These are phyloP conservation scores for Hypomyces rosellus DNA, from an alignment of 2,329 filamentous ascomycete species.

Conservation along the genomic window DNA sequence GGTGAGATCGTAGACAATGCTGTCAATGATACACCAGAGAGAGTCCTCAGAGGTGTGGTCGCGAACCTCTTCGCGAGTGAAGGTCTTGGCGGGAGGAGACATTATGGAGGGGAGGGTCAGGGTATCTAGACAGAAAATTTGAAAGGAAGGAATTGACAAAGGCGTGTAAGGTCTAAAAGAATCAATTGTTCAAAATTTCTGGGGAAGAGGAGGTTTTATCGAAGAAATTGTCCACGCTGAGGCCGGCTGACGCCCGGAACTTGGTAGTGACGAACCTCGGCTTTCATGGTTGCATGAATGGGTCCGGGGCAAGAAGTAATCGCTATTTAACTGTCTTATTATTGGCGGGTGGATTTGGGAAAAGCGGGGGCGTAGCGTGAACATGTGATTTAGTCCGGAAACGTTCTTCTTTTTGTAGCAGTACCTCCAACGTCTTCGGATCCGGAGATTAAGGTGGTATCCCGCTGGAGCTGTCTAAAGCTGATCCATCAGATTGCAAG, in stretches of 20 bases:
- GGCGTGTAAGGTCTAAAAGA: neutral
- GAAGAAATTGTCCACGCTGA: neutral
- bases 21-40: constrained; percentile 79
- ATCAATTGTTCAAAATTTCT: neutral
- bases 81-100: constrained; percentile 41
- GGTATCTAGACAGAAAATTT: neutral
- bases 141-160: neutral
- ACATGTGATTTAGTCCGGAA: too few relatives aligned
- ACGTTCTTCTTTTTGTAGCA: too few relatives aligned
- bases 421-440: too few relatives aligned
- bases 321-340: too few relatives aligned
- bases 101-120: constrained; percentile 18
- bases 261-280: too few relatives aligned
- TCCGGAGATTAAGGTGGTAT: too few relatives aligned
- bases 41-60: constrained; percentile 70
- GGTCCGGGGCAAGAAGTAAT: too few relatives aligned
- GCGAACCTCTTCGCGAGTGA: constrained; percentile 60
- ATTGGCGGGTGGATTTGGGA: too few relatives aligned
- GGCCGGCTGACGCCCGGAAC: neutral
- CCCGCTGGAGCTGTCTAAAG: too few relatives aligned
- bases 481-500: too few relatives aligned
- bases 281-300: too few relatives aligned
- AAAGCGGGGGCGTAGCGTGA: too few relatives aligned
- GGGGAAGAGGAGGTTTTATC: neutral
- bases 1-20: constrained; percentile 78